Base-by-base conservation (phyloP, 2,329 filamentous ascomycete genomes). In the Graphilbum fragrans region DNA sequence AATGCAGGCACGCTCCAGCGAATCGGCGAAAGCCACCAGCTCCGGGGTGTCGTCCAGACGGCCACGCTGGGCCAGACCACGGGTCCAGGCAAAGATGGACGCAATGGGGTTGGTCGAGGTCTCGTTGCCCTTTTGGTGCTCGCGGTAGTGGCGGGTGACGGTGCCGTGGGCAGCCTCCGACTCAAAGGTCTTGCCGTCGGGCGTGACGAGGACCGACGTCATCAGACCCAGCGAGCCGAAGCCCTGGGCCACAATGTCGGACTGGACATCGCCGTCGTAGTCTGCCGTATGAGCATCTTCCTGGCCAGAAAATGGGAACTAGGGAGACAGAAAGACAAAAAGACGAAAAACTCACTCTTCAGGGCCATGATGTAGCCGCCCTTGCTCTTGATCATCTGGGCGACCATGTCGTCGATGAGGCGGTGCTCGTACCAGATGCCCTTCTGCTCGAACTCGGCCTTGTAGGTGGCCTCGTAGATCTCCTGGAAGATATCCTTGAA, bases 401-500 rank as follows among this genome's bases (percentile, higher is more conserved):
- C 92, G 50, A 98, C 92, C 92, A 98, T 96, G 68, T 98, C 92
- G 67, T 98, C 92, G 58, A 98, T 96, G 53, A 98, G 74, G 57
- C 92, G 84, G 70, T 98, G 92, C 80, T 98, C 92, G 62, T 98
- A 96, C 92, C 92, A 96, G 68, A 96, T 94, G 49, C 77, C 77
- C 72, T 87, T 86, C 57, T 80, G 81, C 61, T 95, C 88, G 54
- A 96, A 96, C 35, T 86, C 75, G 61, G 77, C 73, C 73, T 84
- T 82, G 73, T 96, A 98, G 54, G 81, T 69, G 45, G 72, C 74
- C 49, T 96, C 86, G 67, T 90, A 98, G 55, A 96, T 78, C 58
- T 93, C 84, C 74, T 98, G 85, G 79, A 98, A 98, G 63, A 96
- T 93, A 59, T 98, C 92, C 80, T 96, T 96, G 78, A 98, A 98